Evolutionary conservation across 305 asterid species (phyloP).

Genomic region (Fraxinus angustifolia): DNA sequence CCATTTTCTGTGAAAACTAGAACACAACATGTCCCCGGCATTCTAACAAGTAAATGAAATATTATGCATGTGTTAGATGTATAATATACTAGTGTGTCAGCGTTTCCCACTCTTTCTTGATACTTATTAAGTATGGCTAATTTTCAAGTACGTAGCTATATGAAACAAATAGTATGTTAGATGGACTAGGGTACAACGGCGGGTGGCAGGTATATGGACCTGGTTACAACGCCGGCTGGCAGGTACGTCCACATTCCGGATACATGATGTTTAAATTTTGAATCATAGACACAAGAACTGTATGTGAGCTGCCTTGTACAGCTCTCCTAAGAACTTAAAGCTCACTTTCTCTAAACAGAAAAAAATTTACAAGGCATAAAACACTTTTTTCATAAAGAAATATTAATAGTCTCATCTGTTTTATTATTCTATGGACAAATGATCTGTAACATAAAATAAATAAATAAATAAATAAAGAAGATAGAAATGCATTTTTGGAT

Average conservation of each 20-base stretch:
- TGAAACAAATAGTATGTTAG: neutral
- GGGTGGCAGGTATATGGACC: neutral
- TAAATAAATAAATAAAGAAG: neutral
- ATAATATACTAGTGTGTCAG: neutral
- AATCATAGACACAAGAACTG: neutral
- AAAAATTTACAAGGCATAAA: neutral
- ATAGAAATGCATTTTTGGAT: neutral
- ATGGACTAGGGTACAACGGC: neutral
- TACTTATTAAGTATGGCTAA: neutral
- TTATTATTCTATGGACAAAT: neutral
- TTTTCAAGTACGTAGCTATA: neutral
- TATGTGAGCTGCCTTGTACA: neutral
- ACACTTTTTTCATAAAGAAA: neutral
- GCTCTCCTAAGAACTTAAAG: neutral
- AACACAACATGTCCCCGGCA: neutral
- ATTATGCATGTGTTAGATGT: neutral
- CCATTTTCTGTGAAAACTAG: neutral
- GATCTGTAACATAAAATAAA: neutral
- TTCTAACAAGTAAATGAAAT: neutral
- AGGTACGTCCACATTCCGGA: neutral
- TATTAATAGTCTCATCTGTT: neutral
- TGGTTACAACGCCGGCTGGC: neutral
- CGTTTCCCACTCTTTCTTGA: neutral
- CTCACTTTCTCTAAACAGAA: neutral
- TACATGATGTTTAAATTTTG: neutral